Conservation (phyloP, 768 basidiomycete species). For the Calocybe cyanea region DNA sequence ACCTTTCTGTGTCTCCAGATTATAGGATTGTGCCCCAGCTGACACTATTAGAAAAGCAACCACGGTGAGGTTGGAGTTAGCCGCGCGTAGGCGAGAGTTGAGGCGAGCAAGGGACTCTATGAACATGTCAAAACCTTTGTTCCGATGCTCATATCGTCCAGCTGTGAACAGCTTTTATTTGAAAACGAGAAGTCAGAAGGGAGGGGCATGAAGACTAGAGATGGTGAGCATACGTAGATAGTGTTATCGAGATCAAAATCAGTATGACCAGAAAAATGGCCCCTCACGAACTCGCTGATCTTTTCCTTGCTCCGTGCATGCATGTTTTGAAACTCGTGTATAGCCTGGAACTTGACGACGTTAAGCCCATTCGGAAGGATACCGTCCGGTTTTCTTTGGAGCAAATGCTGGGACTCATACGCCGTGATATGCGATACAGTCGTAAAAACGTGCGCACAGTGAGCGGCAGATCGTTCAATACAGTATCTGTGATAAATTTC, state of each 20-base stretch:
- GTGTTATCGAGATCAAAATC: conserved; percentile 95
- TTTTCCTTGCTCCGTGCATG: conserved; percentile 94
- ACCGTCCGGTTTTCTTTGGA: conserved; percentile 97
- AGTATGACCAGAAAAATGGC: conserved; percentile 97
- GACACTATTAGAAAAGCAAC: conserved; percentile 99
- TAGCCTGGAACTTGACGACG: conserved; percentile 98
- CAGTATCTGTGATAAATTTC: conserved; percentile 99
- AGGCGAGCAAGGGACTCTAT: conserved; percentile 91
- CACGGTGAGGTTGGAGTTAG: conserved; percentile 74
- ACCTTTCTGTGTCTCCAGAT: conserved; percentile 91
- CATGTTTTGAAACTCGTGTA: conserved; percentile 98
- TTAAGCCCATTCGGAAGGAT: conserved; percentile 97
- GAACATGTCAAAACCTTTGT: conserved; percentile 99
- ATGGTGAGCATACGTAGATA: conserved; percentile 56
- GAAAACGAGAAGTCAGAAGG: background rate
- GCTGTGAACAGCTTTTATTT: conserved; percentile 91
- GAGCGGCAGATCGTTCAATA: conserved; percentile 91
- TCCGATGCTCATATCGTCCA: conserved; percentile 98
- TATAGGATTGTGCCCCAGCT: conserved; percentile 93
- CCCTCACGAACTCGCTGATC: conserved; percentile 96
- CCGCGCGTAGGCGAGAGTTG: conserved; percentile 50
- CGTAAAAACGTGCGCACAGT: conserved; percentile 97
- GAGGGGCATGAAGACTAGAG: background rate
- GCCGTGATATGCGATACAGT: conserved; percentile 98
- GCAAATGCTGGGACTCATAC: conserved; percentile 91